Conservation (phyloP, 108 stramenopile species). For the Skeletonema tropicum region DNA sequence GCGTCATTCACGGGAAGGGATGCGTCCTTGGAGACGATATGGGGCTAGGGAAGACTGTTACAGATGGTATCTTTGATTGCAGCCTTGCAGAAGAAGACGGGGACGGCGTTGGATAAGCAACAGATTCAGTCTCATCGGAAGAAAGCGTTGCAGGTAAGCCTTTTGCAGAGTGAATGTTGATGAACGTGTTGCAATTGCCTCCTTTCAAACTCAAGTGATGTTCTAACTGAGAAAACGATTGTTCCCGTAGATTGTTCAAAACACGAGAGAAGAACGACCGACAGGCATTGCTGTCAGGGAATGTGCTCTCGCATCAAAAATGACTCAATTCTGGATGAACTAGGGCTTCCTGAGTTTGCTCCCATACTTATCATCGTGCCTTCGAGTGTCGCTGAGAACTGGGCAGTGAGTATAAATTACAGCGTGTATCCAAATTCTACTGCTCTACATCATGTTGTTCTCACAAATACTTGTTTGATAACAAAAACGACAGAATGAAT, state of each 20-base stretch:
- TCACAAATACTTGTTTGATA: not conserved
- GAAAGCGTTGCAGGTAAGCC: slow-evolving; percentile 39
- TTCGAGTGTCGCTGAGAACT: slow-evolving; percentile 67
- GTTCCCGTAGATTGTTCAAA: slow-evolving; percentile 14
- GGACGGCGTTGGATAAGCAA: slow-evolving; percentile 58
- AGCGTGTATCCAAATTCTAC: not conserved
- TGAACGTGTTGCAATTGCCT: not conserved
- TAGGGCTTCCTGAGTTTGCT: slow-evolving; percentile 31
- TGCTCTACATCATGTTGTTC: not conserved
- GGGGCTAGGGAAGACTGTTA: slow-evolving; percentile 76
- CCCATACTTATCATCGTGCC: slow-evolving; percentile 86
- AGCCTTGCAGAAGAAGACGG: slow-evolving; percentile 77
- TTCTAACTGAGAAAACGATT: not conserved
- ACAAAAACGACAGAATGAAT: slow-evolving; percentile 51
- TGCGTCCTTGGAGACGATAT: slow-evolving; percentile 76
- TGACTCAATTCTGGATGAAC: slow-evolving; percentile 12
- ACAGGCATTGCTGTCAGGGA: slow-evolving; percentile 36
- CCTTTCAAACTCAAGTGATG: not conserved
- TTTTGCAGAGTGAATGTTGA: not conserved
- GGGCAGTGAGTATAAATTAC: slow-evolving; percentile 44
- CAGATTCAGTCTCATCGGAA: slow-evolving; percentile 38
- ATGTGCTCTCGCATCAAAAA: slow-evolving; percentile 14
- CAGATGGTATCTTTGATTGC: slow-evolving; percentile 77
- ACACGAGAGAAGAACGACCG: slow-evolving; percentile 19
- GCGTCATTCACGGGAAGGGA: slow-evolving; percentile 58